phyloP scores from a whole-genome alignment of 352 stramenopile genomes.

The Pilasporangium apinafurcum region DNA sequence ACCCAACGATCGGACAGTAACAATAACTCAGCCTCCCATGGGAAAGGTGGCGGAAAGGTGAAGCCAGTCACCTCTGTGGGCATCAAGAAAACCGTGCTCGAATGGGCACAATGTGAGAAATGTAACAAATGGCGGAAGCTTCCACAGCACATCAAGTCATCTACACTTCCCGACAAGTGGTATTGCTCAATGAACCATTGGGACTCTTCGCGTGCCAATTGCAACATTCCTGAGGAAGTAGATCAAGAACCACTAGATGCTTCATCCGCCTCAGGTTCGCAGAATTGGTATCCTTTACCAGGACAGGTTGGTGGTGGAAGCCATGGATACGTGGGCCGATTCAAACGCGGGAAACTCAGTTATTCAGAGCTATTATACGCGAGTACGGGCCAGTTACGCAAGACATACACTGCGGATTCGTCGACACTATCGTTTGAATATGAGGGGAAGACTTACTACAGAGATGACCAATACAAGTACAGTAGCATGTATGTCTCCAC shows the following conservation, averaged over 20 bases:
- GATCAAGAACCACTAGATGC: conserved; percentile 60
- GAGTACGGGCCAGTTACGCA: conserved; percentile 71
- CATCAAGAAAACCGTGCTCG: conserved; percentile 75
- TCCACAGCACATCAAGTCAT: conserved; percentile 87
- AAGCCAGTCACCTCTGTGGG: conserved; percentile 11
- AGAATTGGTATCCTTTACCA: conserved; percentile 54
- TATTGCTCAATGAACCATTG: conserved; percentile 96
- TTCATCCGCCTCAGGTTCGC: conserved; percentile 36
- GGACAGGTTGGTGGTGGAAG: conserved; percentile 26
- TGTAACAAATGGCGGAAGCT: conserved; percentile 96
- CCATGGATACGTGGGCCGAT: conserved; percentile 7
- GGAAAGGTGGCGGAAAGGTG: conserved; percentile 5
- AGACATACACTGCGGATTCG: conserved; percentile 76
- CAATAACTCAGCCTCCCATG: conserved; percentile 3
- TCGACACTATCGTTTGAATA: conserved; percentile 77
- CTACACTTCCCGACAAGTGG: conserved; percentile 93
- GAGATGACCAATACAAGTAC: conserved; percentile 74
- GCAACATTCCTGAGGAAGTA: conserved; percentile 62
- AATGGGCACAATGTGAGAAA: conserved; percentile 95
- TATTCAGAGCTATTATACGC: conserved; percentile 80
- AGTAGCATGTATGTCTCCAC: conserved; percentile 80
- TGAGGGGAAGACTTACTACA: conserved; percentile 54
- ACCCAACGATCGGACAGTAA: not conserved
- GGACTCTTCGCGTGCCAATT: conserved; percentile 80
- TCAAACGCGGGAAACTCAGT: conserved; percentile 67